Percentiles rank a stretch among this genome's conserved stretches.
These are phyloP conservation scores for Suillus bovinus DNA, from an alignment of 768 basidiomycete species.

Conservation along the genomic window DNA sequence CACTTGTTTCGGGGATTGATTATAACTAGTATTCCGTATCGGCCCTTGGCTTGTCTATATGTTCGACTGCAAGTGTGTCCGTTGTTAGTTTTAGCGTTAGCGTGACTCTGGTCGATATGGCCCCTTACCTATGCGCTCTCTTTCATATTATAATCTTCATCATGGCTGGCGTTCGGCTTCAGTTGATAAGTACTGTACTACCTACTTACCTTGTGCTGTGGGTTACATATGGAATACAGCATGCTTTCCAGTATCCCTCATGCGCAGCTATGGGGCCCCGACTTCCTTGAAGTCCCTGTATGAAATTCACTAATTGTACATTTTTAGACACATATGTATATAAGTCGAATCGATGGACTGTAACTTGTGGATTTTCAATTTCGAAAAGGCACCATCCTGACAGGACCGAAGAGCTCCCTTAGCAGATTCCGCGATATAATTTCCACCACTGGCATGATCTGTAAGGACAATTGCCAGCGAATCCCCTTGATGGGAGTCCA, in stretches of 20 bases:
- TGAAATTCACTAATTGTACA: too few species aligned
- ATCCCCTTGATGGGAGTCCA: not conserved
- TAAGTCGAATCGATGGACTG: too few species aligned
- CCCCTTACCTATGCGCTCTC: constrained; percentile 9
- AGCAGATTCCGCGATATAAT: not conserved
- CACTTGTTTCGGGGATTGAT: constrained; percentile 14
- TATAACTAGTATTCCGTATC: constrained; percentile 26
- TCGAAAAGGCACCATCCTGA: not conserved
- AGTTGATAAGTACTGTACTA: constrained; percentile 8
- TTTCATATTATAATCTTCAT: constrained; percentile 6
- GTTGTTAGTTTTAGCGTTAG: constrained; percentile 3
- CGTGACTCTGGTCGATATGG: constrained; percentile 5
- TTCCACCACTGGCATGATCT: not conserved
- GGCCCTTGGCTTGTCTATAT: constrained; percentile 29
- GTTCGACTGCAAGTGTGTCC: constrained; percentile 18
- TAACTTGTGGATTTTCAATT: too few species aligned
- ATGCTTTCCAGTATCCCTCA: not conserved
- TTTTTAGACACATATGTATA: too few species aligned
- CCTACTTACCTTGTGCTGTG: constrained; percentile 6
- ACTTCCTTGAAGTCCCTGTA: too few species aligned
- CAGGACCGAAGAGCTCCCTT: not conserved
- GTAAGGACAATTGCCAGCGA: not conserved
- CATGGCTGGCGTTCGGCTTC: constrained; percentile 3
- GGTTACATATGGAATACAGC: constrained; percentile 6
- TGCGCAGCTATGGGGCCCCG: not conserved